Percentiles rank a stretch among this genome's conserved stretches.
These are phyloP conservation scores for Gossypium anomalum DNA, from an alignment of 345 rosid genomes.

Conservation along the genomic window DNA sequence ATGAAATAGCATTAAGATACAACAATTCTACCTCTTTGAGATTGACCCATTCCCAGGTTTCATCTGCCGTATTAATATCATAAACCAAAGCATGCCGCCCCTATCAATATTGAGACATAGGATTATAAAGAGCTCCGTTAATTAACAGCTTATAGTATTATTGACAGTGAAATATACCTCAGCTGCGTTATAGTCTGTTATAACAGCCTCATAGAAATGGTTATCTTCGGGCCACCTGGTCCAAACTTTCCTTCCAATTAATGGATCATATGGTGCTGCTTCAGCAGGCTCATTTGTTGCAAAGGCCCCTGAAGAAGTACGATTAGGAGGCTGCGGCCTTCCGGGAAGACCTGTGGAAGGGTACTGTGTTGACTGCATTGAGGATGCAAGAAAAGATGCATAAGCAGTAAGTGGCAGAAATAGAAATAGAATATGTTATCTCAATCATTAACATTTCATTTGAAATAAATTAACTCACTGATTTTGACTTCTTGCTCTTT, in stretches of 20 bases:
- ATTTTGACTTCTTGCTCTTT: constrained; percentile 72
- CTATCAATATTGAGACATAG: constrained; percentile 35
- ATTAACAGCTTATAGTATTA: not conserved
- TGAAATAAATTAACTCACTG: constrained; percentile 50
- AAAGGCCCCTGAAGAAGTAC: constrained; percentile 43
- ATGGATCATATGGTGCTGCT: constrained; percentile 56
- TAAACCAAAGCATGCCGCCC: constrained; percentile 92
- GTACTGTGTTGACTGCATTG: constrained; percentile 63
- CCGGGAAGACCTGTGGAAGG: constrained; percentile 60
- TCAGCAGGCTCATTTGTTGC: constrained; percentile 59
- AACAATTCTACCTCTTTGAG: constrained; percentile 77
- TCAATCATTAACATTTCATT: constrained; percentile 3
- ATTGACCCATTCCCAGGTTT: constrained; percentile 98
- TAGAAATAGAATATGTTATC: not conserved
- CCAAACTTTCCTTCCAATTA: constrained; percentile 27
- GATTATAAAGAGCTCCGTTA: constrained; percentile 21
- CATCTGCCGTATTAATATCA: constrained; percentile 65
- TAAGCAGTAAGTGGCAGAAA: constrained; percentile 14
- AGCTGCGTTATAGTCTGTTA: not conserved
- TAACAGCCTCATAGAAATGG: constrained; percentile 4
- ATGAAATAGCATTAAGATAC: not conserved
- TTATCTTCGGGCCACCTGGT: constrained; percentile 1
- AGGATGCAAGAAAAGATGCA: constrained; percentile 26
- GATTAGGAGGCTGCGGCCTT: constrained; percentile 55
- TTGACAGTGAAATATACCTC: not conserved